These are phyloP conservation scores for Thielaviopsis musarum DNA, from an alignment of 2,329 filamentous ascomycete species.

Conservation along the genomic window DNA sequence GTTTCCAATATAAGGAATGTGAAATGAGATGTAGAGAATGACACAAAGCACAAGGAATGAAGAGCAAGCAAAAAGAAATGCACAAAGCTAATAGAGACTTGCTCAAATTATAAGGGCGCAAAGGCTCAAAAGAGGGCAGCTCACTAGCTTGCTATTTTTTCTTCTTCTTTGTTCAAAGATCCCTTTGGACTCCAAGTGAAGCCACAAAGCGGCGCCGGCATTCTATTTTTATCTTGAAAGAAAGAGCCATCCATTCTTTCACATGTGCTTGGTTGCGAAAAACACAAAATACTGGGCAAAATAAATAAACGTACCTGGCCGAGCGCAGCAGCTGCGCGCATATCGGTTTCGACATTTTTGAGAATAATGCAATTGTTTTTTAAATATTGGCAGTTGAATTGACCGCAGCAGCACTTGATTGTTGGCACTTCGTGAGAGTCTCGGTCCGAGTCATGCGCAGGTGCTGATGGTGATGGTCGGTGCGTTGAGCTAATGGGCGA, in stretches of 20 bases:
- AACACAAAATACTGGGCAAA: constrained; percentile 15
- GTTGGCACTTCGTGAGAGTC: constrained; percentile 16
- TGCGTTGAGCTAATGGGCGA: constrained; percentile 1
- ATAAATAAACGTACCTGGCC: constrained; percentile 60
- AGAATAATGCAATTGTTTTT: constrained; percentile 65
- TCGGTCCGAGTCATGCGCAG: neutral
- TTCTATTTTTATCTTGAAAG: neutral
- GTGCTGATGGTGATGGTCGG: neutral
- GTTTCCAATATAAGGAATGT: neutral
- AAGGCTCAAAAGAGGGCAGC: neutral
- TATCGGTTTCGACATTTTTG: constrained; percentile 70
- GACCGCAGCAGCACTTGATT: constrained; percentile 72
- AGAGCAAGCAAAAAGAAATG: neutral
- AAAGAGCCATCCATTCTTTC: neutral
- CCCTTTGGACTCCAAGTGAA: neutral
- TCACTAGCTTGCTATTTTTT: neutral
- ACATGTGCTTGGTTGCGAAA: neutral
- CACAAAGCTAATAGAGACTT: neutral
- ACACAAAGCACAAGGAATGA: neutral
- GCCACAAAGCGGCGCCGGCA: neutral
- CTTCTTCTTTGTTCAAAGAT: neutral
- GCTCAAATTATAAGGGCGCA: neutral
- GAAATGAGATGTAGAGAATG: neutral
- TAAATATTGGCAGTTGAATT: constrained; percentile 60
- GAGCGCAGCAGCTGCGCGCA: constrained; percentile 68